Percentiles rank a stretch among this genome's conserved stretches.
phyloP scores from a whole-genome alignment of 2,329 filamentous ascomycete species.

The Fusarium verrucosum region DNA sequence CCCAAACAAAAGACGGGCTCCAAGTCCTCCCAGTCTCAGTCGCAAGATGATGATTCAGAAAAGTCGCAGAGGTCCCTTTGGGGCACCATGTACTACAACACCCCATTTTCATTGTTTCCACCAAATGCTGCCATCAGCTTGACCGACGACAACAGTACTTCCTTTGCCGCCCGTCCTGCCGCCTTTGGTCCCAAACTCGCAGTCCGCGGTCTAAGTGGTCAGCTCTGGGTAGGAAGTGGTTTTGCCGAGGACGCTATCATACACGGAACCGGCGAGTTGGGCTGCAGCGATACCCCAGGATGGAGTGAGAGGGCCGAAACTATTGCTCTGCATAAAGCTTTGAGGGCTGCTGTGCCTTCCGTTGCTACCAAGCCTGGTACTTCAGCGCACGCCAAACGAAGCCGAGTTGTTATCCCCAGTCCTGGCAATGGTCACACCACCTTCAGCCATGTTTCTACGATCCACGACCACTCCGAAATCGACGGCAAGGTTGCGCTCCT shows the following conservation, averaged over 20 bases:
- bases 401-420: conserved; percentile 49
- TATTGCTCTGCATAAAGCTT: conserved; percentile 53
- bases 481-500: conserved; percentile 91
- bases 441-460: conserved; percentile 79
- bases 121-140: conserved; percentile 95
- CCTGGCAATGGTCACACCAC: conserved; percentile 47
- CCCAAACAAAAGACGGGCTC: conserved; percentile 25
- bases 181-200: conserved; percentile 88
- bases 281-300: conserved; percentile 92
- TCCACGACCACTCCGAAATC: conserved; percentile 93
- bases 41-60: conserved; percentile 9
- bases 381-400: conserved; percentile 42
- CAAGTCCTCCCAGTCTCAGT: conserved; percentile 21
- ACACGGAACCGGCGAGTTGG: conserved; percentile 82
- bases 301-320: conserved; percentile 74
- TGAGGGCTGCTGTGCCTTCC: conserved; percentile 45
- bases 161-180: conserved; percentile 91
- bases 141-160: conserved; percentile 97
- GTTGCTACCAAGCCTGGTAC: conserved; percentile 32
- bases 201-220: conserved; percentile 80
- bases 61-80: conserved; percentile 44
- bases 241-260: conserved; percentile 80
- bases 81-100: conserved; percentile 73
- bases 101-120: conserved; percentile 88
- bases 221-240: conserved; percentile 92